These are phyloP conservation scores for Raddia guianensis DNA, from an alignment of 176 grass and related monocot species.

Conservation along the genomic window DNA sequence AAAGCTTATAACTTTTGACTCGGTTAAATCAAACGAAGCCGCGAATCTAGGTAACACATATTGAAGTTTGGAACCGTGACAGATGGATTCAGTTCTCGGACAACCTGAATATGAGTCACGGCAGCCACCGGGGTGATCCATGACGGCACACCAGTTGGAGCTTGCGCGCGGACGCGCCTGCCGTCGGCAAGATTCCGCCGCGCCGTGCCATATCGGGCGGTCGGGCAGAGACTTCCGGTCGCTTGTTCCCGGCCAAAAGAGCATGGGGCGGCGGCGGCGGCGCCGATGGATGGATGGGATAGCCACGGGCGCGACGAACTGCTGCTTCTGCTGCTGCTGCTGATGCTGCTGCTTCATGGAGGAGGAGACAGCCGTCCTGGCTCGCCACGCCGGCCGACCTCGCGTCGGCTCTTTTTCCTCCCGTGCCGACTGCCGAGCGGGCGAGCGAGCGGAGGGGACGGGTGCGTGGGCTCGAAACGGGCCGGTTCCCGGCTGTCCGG, in stretches of 20 bases:
- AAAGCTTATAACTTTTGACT: too few relatives aligned
- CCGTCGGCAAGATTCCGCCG: slow-evolving; percentile 43
- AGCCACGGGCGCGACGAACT: neutral
- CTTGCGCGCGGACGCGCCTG: neutral
- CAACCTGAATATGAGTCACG: neutral
- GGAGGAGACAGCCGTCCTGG: neutral
- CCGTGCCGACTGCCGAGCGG: neutral
- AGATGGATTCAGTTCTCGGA: neutral
- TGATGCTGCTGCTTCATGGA: neutral
- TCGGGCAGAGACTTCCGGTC: slow-evolving; percentile 6
- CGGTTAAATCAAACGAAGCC: too few relatives aligned
- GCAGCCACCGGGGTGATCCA: too few relatives aligned
- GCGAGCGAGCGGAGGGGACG: neutral
- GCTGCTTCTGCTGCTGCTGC: neutral
- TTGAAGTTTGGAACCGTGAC: too few relatives aligned
- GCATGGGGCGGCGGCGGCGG: neutral
- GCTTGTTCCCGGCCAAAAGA: neutral
- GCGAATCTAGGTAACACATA: too few relatives aligned
- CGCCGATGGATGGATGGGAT: neutral
- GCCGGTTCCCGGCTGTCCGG: neutral
- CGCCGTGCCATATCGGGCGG: slow-evolving; percentile 8
- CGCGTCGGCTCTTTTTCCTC: neutral
- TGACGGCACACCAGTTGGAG: slow-evolving; percentile 5
- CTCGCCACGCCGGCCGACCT: neutral
- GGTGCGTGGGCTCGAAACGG: neutral